These are phyloP conservation scores for Colletotrichum sansevieriae DNA, from an alignment of 2,329 filamentous ascomycete genomes.

Conservation along the genomic window DNA sequence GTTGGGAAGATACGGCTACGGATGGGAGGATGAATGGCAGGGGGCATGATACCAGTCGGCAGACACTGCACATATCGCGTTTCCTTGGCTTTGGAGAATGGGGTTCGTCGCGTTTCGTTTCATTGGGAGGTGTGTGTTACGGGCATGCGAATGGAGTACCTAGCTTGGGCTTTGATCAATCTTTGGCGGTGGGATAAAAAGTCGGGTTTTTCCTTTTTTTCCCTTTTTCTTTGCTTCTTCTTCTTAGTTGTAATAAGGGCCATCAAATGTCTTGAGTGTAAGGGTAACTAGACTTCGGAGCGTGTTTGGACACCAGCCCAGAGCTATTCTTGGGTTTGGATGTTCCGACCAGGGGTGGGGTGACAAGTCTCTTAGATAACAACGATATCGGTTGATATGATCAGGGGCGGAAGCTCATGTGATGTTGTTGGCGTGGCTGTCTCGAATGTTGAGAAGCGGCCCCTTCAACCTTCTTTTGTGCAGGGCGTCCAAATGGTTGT, in stretches of 20 bases:
- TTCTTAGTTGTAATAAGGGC: slow-evolving; percentile 21
- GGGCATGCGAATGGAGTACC: slow-evolving; percentile 37
- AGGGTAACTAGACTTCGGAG: slow-evolving; percentile 1
- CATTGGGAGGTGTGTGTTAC: slow-evolving; percentile 31
- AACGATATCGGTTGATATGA: slow-evolving; percentile 10
- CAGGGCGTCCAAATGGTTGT: too few species aligned
- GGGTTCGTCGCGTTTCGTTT: slow-evolving; percentile 27
- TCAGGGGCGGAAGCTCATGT: not conserved
- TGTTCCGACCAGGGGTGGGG: slow-evolving; percentile 5
- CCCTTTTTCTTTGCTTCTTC: slow-evolving; percentile 1
- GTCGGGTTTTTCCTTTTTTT: slow-evolving; percentile 16
- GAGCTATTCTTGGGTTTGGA: slow-evolving; percentile 28
- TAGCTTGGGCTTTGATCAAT: slow-evolving; percentile 29
- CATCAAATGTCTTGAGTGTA: slow-evolving; percentile 14
- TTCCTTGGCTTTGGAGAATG: slow-evolving; percentile 38
- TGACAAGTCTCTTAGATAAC: slow-evolving; percentile 15
- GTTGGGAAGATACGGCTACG: slow-evolving; percentile 8
- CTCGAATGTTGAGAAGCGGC: not conserved
- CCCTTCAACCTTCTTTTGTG: too few species aligned
- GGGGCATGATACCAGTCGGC: slow-evolving; percentile 26
- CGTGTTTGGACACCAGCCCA: slow-evolving; percentile 27
- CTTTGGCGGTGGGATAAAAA: slow-evolving; percentile 30
- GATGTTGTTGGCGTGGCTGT: not conserved
- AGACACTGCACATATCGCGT: slow-evolving; percentile 37
- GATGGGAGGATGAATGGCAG: not conserved